Base-by-base conservation (phyloP, 345 rosid species). In the Corchorus olitorius region DNA sequence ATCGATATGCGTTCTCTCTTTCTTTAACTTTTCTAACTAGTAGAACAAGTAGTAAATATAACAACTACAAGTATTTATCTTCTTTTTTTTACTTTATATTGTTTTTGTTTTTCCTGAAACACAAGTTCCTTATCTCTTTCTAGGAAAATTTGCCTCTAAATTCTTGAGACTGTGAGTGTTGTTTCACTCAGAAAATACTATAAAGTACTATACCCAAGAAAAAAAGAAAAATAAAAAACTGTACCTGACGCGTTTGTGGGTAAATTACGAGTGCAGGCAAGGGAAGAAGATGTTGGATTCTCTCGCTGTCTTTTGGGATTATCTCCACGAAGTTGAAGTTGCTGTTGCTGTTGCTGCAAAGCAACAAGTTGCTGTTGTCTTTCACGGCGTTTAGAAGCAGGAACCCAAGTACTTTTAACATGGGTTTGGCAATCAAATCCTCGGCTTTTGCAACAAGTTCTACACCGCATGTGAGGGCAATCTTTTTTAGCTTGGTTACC, bases 401-500 rank as follows among this genome's bases (percentile, higher is more conserved):
- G 90, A 73, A 93, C 87, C 97, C 97, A 93, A 60, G 97, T 93
- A 81, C 96, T 91, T 81, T 84, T 93, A 27, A 93, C 88, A 81
- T 93, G 97, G 65, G 97, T 93, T 33, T 88, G 86, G 83, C 96
- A 93, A 13, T 86, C 91, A 6, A 89, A 93, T 43, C 93, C 96
- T 22, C 91, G 89, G 78, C 94, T 93, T 81, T 91, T 93, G 75
- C 97, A 93, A 75, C 97, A 93, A 70, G 94, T 88, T 70, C 97
- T 79, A 72, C 97, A 93, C 76, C 97, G 83, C 92, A 87, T 85
- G 86, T 93, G 93, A 27, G 59, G 22, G 76, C 97, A 93, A 52
- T 87, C 97, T 75, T 89, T 93, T 86, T 93, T 93, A 17, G 97
- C 96, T 83, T 91, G 97, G 84, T 92, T 92, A 43, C 97, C 97